phyloP scores from a whole-genome alignment of 495 filamentous ascomycete species.

The Neurospora sp. region DNA sequence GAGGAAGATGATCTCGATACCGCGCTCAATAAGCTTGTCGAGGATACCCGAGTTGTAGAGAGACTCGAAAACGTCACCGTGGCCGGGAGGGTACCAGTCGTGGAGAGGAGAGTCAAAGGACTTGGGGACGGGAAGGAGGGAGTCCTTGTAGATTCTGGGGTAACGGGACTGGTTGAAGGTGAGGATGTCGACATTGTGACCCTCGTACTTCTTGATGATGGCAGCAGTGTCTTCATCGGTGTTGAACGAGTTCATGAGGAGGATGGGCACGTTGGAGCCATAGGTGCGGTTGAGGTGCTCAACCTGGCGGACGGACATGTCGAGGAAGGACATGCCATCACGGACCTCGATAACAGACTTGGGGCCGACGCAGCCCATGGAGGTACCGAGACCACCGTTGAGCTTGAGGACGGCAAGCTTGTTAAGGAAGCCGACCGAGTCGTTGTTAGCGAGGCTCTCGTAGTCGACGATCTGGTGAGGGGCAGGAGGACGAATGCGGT shows the following conservation, averaged over 20 bases:
- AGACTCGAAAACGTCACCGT: constrained; percentile 99
- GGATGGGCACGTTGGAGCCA: constrained; percentile 93
- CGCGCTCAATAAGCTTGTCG: constrained; percentile 87
- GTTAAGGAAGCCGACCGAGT: constrained; percentile 86
- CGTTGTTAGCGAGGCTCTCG: constrained; percentile 68
- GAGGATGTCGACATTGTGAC: constrained; percentile 97
- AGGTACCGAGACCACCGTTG: constrained; percentile 98
- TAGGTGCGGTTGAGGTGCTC: constrained; percentile 98
- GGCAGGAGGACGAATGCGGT: constrained; percentile 87
- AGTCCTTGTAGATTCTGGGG: constrained; percentile 96
- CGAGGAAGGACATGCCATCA: constrained; percentile 99
- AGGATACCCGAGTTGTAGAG: constrained; percentile 99
- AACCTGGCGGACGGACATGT: constrained; percentile 97
- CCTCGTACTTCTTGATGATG: constrained; percentile 99
- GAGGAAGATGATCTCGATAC: constrained; percentile 96
- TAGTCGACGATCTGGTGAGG: constrained; percentile 90
- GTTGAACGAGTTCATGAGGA: constrained; percentile 99
- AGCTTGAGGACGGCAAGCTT: constrained; percentile 99
- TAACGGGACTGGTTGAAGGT: constrained; percentile 99
- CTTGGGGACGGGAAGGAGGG: constrained; percentile 91
- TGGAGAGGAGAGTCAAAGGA: constrained; percentile 75
- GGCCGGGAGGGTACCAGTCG: constrained; percentile 98
- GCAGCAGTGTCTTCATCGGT: constrained; percentile 95
- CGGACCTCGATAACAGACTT: constrained; percentile 99
- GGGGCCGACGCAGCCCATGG: constrained; percentile 98